phyloP scores from a whole-genome alignment of 805 yeast genomes.

The Metschnikowia baotianmanensis region DNA sequence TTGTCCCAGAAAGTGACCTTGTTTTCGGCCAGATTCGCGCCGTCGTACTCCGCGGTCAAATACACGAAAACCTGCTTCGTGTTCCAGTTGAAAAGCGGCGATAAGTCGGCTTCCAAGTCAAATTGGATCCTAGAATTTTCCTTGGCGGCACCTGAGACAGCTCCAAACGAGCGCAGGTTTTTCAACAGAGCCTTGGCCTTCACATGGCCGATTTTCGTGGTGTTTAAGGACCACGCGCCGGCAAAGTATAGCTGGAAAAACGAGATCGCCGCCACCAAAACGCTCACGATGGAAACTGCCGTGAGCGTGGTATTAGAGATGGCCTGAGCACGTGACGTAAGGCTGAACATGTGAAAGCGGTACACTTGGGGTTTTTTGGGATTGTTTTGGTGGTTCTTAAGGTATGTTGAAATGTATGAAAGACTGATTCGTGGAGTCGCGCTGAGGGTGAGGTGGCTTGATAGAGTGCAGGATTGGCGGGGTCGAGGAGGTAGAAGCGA shows the following conservation, averaged over 20 bases:
- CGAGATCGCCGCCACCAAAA: conserved; percentile 47
- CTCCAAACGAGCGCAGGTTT: conserved; percentile 65
- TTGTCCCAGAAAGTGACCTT: conserved; percentile 90
- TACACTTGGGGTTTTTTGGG: too few species aligned
- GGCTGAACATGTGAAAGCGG: conserved; percentile 30
- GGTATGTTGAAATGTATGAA: too few species aligned
- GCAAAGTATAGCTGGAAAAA: conserved; percentile 45
- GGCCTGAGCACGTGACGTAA: conserved; percentile 41
- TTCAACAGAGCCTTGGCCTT: conserved; percentile 43
- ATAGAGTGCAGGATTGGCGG: too few species aligned
- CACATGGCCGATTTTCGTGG: conserved; percentile 37
- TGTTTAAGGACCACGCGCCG: conserved; percentile 44
- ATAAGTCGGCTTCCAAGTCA: conserved; percentile 70
- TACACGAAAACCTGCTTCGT: conserved; percentile 95
- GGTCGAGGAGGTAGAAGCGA: too few species aligned
- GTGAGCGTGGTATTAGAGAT: conserved; percentile 55
- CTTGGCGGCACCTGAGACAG: conserved; percentile 61
- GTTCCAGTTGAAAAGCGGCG: conserved; percentile 90
- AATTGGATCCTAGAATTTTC: conserved; percentile 73
- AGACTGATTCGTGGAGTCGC: too few species aligned
- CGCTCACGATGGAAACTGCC: conserved; percentile 46
- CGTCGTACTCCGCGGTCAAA: conserved; percentile 78
- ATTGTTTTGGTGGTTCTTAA: too few species aligned
- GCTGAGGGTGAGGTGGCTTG: too few species aligned
- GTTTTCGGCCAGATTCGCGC: conserved; percentile 48